These are phyloP conservation scores for Beauveria brongniartii DNA, from an alignment of 2,329 filamentous ascomycete species.

Conservation along the genomic window DNA sequence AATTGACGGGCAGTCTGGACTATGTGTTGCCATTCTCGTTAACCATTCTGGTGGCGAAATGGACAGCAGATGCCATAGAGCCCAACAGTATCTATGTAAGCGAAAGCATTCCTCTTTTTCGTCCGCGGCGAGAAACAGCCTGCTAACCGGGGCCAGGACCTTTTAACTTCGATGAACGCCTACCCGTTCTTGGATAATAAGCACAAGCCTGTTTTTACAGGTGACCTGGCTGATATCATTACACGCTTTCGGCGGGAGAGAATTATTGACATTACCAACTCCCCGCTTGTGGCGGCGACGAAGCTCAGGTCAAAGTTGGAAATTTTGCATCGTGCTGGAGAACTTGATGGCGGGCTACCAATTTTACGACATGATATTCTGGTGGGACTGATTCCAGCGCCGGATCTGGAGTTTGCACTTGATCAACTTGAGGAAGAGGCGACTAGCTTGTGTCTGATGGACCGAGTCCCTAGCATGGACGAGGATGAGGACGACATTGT, in stretches of 20 bases:
- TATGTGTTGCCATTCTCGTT: conserved; percentile 94
- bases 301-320: conserved; percentile 76
- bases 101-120: conserved; percentile 10
- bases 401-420: conserved; percentile 86
- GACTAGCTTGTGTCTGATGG: conserved; percentile 74
- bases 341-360: conserved; percentile 85
- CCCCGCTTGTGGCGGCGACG: conserved; percentile 68
- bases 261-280: conserved; percentile 80
- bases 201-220: conserved; percentile 82
- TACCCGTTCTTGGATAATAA: conserved; percentile 98
- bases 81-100: conserved; percentile 84
- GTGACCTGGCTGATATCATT: conserved; percentile 80
- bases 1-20: conserved; percentile 88
- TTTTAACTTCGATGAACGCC: conserved; percentile 92
- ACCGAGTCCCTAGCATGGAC: conserved; percentile 52
- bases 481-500: conserved; percentile 52
- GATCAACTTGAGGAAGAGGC: conserved; percentile 75
- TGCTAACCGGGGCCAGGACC: conserved; percentile 47
- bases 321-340: conserved; percentile 72
- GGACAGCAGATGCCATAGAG: conserved; percentile 93
- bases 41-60: conserved; percentile 89
- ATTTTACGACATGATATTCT: conserved; percentile 73
- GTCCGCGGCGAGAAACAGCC: not conserved
- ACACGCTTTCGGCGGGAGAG: conserved; percentile 65
- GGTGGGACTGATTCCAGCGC: conserved; percentile 85